These are phyloP conservation scores for Hyphopichia wangnamkhiaoensis DNA, from an alignment of 1,139 yeast species.

Conservation along the genomic window DNA sequence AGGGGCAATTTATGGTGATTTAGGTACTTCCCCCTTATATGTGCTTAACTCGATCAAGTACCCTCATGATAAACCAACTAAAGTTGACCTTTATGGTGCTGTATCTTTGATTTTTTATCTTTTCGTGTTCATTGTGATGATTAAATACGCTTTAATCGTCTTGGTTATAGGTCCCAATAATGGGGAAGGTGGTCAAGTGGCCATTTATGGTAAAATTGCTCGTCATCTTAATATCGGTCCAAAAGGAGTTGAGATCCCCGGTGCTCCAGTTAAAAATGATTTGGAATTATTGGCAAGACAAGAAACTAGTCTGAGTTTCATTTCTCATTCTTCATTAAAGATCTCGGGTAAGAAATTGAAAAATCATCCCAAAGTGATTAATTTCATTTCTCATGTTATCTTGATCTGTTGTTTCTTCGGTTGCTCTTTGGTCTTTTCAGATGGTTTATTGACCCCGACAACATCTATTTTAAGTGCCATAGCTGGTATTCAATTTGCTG, in stretches of 20 bases:
- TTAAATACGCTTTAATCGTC: slow-evolving; percentile 53
- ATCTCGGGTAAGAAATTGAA: slow-evolving; percentile 17
- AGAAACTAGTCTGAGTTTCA: slow-evolving; percentile 36
- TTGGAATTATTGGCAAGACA: slow-evolving; percentile 42
- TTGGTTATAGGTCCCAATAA: slow-evolving; percentile 52
- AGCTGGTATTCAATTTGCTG: slow-evolving; percentile 49
- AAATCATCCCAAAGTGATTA: slow-evolving; percentile 24
- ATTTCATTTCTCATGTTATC: slow-evolving; percentile 30
- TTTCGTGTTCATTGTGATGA: slow-evolving; percentile 52
- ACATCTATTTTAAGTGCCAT: slow-evolving; percentile 59
- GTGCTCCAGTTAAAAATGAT: slow-evolving; percentile 33
- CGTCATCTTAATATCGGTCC: slow-evolving; percentile 49
- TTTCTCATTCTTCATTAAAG: slow-evolving; percentile 10
- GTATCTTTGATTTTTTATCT: slow-evolving; percentile 55
- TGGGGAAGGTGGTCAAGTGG: slow-evolving; percentile 65
- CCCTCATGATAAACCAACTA: slow-evolving; percentile 27
- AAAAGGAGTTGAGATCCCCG: slow-evolving; percentile 45
- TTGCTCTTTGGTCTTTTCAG: slow-evolving; percentile 56
- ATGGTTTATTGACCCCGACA: slow-evolving; percentile 63
- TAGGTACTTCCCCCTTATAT: slow-evolving; percentile 63
- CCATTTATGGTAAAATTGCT: slow-evolving; percentile 59
- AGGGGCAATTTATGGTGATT: slow-evolving; percentile 64
- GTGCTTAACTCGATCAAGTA: slow-evolving; percentile 47
- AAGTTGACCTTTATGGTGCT: slow-evolving; percentile 50
- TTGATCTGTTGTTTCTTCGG: slow-evolving; percentile 52